phyloP scores from a whole-genome alignment of 1,139 yeast species.

The Pichia sp. region DNA sequence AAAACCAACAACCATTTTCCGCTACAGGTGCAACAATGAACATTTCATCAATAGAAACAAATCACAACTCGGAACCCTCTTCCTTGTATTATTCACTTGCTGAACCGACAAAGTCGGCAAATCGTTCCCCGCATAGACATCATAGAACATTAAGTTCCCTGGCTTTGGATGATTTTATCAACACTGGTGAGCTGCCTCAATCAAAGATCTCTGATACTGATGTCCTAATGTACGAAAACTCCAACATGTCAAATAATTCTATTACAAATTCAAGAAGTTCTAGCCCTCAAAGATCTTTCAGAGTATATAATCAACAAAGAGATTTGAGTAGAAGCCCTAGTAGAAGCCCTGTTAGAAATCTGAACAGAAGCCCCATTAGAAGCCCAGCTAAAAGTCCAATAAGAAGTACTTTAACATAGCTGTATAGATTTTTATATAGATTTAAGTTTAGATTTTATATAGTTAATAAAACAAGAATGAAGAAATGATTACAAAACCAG shows the following conservation, averaged over 20 bases:
- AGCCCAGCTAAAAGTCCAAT: background rate
- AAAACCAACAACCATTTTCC: background rate
- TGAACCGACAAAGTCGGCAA: slow-evolving; percentile 13
- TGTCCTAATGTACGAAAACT: too few species aligned
- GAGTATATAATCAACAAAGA: slow-evolving; percentile 2
- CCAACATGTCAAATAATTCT: too few species aligned
- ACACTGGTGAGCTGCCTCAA: slow-evolving; percentile 21
- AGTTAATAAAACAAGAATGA: too few species aligned
- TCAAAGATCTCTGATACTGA: too few species aligned
- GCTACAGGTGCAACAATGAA: slow-evolving; percentile 1
- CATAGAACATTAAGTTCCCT: slow-evolving; percentile 18
- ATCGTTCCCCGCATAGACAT: slow-evolving; percentile 13
- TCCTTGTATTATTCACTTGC: slow-evolving; percentile 5
- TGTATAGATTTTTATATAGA: too few species aligned
- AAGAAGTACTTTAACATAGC: too few species aligned
- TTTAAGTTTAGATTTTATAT: too few species aligned
- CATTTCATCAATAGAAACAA: background rate
- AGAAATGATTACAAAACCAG: too few species aligned
- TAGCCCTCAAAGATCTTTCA: slow-evolving; percentile 4
- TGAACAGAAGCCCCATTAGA: slow-evolving; percentile 7
- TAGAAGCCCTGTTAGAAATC: slow-evolving; percentile 9
- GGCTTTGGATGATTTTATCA: slow-evolving; percentile 21
- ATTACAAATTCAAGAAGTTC: slow-evolving; percentile 2
- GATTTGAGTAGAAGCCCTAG: slow-evolving; percentile 2
- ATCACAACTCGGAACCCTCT: background rate